Conservation (phyloP, 257 asterid genomes). For the Plantago ovata region DNA sequence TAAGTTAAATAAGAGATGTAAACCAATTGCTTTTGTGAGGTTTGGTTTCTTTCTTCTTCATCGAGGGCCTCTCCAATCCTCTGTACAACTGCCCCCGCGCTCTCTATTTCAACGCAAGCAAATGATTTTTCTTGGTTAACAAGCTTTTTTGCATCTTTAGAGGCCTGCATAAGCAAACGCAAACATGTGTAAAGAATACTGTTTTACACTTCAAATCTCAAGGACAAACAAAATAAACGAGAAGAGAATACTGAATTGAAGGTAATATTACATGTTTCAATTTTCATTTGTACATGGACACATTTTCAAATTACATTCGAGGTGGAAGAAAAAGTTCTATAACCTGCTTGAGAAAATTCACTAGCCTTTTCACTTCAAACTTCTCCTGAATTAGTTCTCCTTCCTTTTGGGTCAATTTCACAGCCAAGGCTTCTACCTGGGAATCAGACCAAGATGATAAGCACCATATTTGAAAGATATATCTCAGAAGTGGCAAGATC, state of each 20-base stretch:
- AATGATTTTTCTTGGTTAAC: conserved; percentile 63
- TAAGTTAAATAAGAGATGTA: not conserved
- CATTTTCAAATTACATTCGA: not conserved
- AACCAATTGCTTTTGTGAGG: conserved; percentile 44
- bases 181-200: not conserved
- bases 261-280: not conserved
- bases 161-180: conserved; percentile 36
- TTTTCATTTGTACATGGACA: not conserved
- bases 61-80: conserved; percentile 70
- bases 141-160: conserved; percentile 63
- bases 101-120: conserved; percentile 64
- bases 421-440: conserved; percentile 90
- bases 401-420: conserved; percentile 82
- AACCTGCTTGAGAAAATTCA: conserved; percentile 85
- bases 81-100: conserved; percentile 65
- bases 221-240: conserved; percentile 1
- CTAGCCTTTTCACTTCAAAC: conserved; percentile 89
- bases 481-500: no score
- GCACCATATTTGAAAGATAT: not conserved
- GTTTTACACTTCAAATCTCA: not conserved
- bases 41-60: conserved; percentile 43
- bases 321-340: not conserved
- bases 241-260: not conserved
- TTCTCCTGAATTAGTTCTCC: conserved; percentile 92
- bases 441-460: not conserved